A percentile compares a stretch with the other conserved stretches of the same genome.
phyloP scores from a whole-genome alignment of 2,329 filamentous ascomycete species.

The Ophiostoma quercus region DNA sequence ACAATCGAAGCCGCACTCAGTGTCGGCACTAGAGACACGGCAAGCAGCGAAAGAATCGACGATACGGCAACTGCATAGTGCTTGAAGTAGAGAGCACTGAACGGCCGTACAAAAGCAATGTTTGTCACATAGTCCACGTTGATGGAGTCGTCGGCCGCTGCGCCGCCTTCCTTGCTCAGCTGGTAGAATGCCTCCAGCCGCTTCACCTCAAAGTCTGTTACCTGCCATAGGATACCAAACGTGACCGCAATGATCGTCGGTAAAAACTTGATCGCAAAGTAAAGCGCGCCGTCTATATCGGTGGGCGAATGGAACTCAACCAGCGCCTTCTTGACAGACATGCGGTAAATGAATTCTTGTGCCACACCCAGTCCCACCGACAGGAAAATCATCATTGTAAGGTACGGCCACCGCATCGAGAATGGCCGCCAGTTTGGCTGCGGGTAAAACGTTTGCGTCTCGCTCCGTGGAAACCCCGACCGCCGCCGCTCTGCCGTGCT shows the following conservation, averaged over 20 bases:
- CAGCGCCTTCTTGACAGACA: conserved; percentile 42
- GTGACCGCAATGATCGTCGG: conserved; percentile 57
- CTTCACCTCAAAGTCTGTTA: conserved; percentile 61
- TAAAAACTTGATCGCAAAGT: conserved; percentile 59
- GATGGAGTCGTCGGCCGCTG: conserved; percentile 59
- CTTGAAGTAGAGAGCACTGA: conserved; percentile 55
- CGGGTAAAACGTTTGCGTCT: conserved; percentile 52
- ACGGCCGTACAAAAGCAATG: conserved; percentile 59
- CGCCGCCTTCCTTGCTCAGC: conserved; percentile 55
- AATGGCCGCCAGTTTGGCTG: conserved; percentile 63
- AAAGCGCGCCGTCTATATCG: conserved; percentile 47
- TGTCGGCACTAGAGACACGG: conserved; percentile 64
- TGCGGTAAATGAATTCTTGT: conserved; percentile 53
- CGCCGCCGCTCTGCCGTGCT: conserved; percentile 33
- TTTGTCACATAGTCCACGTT: conserved; percentile 70
- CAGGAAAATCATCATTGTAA: conserved; percentile 48
- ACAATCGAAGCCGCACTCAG: conserved; percentile 59
- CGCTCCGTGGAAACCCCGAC: conserved; percentile 33
- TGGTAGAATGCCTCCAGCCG: conserved; percentile 64
- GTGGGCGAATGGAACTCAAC: conserved; percentile 46
- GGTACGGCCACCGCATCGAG: conserved; percentile 59
- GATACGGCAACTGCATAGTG: conserved; percentile 66
- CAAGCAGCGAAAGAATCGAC: conserved; percentile 58
- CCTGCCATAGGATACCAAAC: conserved; percentile 61
- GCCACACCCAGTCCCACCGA: conserved; percentile 48